phyloP scores from a whole-genome alignment of 768 basidiomycete genomes.

The Rhizopogon sp. region DNA sequence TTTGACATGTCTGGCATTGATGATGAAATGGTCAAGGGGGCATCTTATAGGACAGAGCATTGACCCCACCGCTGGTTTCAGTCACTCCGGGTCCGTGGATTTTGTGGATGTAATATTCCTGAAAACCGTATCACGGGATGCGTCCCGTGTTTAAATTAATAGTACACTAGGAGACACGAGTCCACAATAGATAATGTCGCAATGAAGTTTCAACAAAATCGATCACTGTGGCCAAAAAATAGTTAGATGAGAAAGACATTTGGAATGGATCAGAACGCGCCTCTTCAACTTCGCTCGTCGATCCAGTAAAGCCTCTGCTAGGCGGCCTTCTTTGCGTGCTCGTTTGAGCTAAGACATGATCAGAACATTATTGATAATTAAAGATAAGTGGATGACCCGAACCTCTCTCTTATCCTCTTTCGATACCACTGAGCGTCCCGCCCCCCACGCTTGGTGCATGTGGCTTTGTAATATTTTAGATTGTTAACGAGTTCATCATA shows the following conservation, averaged over 20 bases:
- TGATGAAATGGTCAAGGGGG: background rate
- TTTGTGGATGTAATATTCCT: background rate
- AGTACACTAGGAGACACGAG: background rate
- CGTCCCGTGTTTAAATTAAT: background rate
- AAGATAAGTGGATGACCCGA: constrained; percentile 13
- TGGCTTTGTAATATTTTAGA: constrained; percentile 37
- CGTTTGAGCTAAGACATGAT: constrained; percentile 56
- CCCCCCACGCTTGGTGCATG: constrained; percentile 81
- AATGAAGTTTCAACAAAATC: constrained; percentile 34
- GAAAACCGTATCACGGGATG: background rate
- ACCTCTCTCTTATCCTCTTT: constrained; percentile 71
- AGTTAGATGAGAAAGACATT: constrained; percentile 4
- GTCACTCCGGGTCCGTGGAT: too few species aligned
- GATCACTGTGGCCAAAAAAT: constrained; percentile 28
- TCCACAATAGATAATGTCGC: constrained; percentile 4
- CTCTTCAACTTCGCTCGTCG: constrained; percentile 82
- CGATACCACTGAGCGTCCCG: constrained; percentile 68
- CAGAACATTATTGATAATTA: constrained; percentile 2
- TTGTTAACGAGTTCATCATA: constrained; percentile 1
- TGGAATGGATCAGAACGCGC: constrained; percentile 28
- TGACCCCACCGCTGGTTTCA: too few species aligned
- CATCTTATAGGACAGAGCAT: background rate
- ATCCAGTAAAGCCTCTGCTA: constrained; percentile 77
- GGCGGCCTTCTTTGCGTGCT: constrained; percentile 73
- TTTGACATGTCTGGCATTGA: background rate